A percentile compares a stretch with the other conserved stretches of the same genome.
These are phyloP conservation scores for Aspergillus egyptiacus DNA, from an alignment of 495 filamentous ascomycete species.

Conservation along the genomic window DNA sequence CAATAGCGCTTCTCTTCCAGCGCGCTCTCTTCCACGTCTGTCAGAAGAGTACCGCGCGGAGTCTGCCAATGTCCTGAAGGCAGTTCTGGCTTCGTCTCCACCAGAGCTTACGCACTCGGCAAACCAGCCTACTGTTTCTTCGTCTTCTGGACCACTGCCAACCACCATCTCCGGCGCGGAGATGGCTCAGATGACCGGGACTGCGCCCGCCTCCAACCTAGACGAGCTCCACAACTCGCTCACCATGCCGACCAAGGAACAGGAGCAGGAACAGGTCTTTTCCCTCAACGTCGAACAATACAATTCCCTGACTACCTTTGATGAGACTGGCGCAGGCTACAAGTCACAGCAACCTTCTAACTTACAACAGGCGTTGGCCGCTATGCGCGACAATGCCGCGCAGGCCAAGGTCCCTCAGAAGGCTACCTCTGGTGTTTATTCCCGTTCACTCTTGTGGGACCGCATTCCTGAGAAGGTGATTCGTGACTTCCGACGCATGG, in stretches of 20 bases:
- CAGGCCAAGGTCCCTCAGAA: constrained; percentile 26
- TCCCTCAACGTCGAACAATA: constrained; percentile 81
- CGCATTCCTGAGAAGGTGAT: constrained; percentile 88
- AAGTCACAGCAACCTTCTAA: constrained; percentile 49
- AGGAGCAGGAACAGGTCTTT: constrained; percentile 86
- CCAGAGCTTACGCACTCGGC: constrained; percentile 27
- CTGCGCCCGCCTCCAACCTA: constrained; percentile 57
- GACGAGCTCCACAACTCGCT: constrained; percentile 70
- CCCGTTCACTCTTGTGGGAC: constrained; percentile 89
- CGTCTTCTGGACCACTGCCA: constrained; percentile 41
- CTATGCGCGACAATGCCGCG: constrained; percentile 64
- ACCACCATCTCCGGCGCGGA: constrained; percentile 41
- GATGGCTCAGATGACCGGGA: constrained; percentile 47
- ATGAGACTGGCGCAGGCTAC: constrained; percentile 36
- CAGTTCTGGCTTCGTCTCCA: constrained; percentile 65
- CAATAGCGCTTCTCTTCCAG: constrained; percentile 57
- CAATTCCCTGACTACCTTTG: constrained; percentile 67
- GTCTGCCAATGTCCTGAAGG: constrained; percentile 83
- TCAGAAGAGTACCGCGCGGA: constrained; percentile 91
- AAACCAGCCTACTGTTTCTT: constrained; percentile 34
- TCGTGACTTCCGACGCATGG: constrained; percentile 84
- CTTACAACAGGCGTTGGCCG: constrained; percentile 76
- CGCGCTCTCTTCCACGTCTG: constrained; percentile 67
- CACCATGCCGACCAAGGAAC: constrained; percentile 70
- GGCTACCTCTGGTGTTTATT: constrained; percentile 68